Conservation (phyloP, 306 rosid species). For the Dalbergia cochinchinensis region DNA sequence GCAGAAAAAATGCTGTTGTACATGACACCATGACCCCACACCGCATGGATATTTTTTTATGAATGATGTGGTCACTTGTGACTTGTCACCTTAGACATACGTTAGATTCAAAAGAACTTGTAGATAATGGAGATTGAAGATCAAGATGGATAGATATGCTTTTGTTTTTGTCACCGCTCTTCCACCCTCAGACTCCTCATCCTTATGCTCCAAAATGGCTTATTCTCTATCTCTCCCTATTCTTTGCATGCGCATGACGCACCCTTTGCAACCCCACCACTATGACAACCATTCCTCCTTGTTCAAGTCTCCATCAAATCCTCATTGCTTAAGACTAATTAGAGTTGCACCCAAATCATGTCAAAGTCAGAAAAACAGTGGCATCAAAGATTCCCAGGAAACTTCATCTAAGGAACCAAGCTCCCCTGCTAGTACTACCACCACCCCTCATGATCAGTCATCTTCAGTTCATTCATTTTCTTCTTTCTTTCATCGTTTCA, state of each 20-base stretch:
- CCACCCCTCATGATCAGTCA: neutral
- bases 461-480: neutral
- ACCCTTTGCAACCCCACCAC: neutral
- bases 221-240: neutral
- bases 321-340: neutral
- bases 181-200: neutral
- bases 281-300: neutral
- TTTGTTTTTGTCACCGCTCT: neutral
- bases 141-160: neutral
- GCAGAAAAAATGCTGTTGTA: neutral
- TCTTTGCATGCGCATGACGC: neutral
- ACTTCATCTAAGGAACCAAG: neutral
- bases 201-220: neutral
- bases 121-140: neutral
- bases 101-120: neutral
- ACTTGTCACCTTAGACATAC: neutral
- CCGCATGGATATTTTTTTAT: neutral
- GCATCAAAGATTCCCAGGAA: neutral
- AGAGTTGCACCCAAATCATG: neutral
- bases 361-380: conserved; percentile 1
- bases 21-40: neutral
- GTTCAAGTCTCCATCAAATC: neutral
- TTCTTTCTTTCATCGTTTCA: neutral
- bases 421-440: neutral
- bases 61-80: neutral